Conservation (phyloP, 2,329 filamentous ascomycete genomes). For the Stachybotrys chlorohalonatus region DNA sequence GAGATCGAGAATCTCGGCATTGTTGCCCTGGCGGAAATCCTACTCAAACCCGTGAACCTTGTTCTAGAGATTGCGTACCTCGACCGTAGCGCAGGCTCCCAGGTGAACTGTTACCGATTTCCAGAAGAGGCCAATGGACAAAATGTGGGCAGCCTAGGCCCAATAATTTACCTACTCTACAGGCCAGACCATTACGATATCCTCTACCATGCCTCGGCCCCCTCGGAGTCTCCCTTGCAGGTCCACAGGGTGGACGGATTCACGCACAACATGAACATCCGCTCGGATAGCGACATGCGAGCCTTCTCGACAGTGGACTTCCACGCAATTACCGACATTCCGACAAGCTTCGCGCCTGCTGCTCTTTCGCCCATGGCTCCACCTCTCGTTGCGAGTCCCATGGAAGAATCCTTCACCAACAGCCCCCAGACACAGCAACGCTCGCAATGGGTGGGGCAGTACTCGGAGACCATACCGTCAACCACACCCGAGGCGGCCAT, state of each 20-base stretch:
- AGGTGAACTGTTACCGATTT: constrained; percentile 64
- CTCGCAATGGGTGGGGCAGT: constrained; percentile 26
- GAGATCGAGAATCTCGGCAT: constrained; percentile 93
- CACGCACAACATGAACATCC: constrained; percentile 34
- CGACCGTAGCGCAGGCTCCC: constrained; percentile 69
- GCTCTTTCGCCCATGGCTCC: constrained; percentile 22
- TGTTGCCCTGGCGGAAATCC: constrained; percentile 63
- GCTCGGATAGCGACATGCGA: constrained; percentile 27
- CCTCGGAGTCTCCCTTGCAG: constrained; percentile 30
- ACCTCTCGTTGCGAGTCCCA: constrained; percentile 13
- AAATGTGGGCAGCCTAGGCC: constrained; percentile 32
- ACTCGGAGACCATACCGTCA: constrained; percentile 13
- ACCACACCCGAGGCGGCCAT: constrained; percentile 8
- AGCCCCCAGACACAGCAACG: constrained; percentile 22
- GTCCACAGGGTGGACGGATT: constrained; percentile 44
- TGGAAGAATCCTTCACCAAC: constrained; percentile 17
- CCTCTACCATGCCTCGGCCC: constrained; percentile 47
- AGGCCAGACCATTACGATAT: constrained; percentile 88
- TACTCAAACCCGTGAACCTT: constrained; percentile 71
- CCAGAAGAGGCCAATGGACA: constrained; percentile 43
- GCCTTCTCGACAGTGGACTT: constrained; percentile 34
- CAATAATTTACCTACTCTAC: constrained; percentile 52
- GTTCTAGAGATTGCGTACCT: constrained; percentile 85
- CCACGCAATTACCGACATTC: constrained; percentile 36
- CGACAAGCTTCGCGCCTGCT: constrained; percentile 23